phyloP scores from a whole-genome alignment of 2,329 filamentous ascomycete species.

The Pseudonectria foliicola region DNA sequence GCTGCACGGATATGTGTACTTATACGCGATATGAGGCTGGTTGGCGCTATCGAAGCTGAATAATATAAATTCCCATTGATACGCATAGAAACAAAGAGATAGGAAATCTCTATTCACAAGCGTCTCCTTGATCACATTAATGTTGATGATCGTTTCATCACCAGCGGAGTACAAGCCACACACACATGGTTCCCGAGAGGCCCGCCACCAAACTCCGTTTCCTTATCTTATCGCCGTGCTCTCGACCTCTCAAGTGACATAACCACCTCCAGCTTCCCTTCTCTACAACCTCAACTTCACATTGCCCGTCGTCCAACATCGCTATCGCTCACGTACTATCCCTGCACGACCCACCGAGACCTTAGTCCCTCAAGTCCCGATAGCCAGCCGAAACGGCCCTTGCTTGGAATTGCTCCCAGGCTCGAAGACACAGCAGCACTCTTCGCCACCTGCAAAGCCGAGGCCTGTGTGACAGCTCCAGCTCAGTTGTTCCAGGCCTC shows the following conservation, averaged over 20 bases:
- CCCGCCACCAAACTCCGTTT: constrained; percentile 11
- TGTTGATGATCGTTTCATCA: background rate
- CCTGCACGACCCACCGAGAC: background rate
- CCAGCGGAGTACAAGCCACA: too few relatives aligned
- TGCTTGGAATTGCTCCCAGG: background rate
- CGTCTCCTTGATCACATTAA: too few relatives aligned
- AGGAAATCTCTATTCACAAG: too few relatives aligned
- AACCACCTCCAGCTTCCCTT: constrained; percentile 6
- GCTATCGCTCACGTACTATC: background rate
- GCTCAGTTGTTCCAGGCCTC: constrained; percentile 22
- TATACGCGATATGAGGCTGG: too few relatives aligned
- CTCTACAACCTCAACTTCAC: background rate
- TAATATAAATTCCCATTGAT: too few relatives aligned
- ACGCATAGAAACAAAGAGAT: too few relatives aligned
- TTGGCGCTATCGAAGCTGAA: too few relatives aligned
- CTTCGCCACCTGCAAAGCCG: constrained; percentile 8
- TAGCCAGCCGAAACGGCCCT: background rate
- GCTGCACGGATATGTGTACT: too few relatives aligned
- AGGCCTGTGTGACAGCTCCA: constrained; percentile 22
- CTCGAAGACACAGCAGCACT: background rate
- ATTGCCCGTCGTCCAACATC: background rate
- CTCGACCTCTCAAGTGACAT: constrained; percentile 12
- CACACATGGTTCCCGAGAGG: too few relatives aligned
- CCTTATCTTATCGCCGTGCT: constrained; percentile 17
- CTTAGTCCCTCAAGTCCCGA: background rate